phyloP scores from a whole-genome alignment of 1,139 yeast species.

The Diutina rugosa region DNA sequence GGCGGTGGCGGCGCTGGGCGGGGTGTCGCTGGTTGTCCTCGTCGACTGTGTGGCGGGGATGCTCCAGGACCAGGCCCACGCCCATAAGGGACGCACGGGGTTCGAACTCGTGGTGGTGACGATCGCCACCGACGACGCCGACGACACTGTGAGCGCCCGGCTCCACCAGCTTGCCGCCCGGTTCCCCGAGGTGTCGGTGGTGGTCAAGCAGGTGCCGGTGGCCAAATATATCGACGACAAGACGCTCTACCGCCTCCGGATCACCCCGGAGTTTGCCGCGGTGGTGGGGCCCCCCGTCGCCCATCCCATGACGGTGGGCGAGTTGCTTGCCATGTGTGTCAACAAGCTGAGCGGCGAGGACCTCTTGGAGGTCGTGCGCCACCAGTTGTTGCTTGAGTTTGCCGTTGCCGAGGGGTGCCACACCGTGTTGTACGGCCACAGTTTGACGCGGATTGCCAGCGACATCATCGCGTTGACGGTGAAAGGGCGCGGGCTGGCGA shows the following conservation, averaged over 20 bases:
- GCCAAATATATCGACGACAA: conserved; percentile 20
- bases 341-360: conserved; percentile 53
- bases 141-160: conserved; percentile 8
- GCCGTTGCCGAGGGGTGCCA: conserved; percentile 36
- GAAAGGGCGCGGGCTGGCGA: conserved; percentile 76
- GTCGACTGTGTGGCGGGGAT: conserved; percentile 54
- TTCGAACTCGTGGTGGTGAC: conserved; percentile 45
- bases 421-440: conserved; percentile 59
- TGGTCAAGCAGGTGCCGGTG: conserved; percentile 23
- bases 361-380: conserved; percentile 33
- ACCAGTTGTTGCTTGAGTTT: conserved; percentile 32
- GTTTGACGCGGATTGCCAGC: conserved; percentile 77
- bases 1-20: conserved; percentile 52
- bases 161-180: conserved; percentile 7
- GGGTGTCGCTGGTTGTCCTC: conserved; percentile 52
- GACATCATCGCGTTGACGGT: conserved; percentile 68
- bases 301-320: neutral
- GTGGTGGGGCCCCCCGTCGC: neutral
- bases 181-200: conserved; percentile 15
- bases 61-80: conserved; percentile 43
- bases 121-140: conserved; percentile 16
- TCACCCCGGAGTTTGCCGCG: conserved; percentile 10
- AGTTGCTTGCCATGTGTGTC: conserved; percentile 8
- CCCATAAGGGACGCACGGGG: conserved; percentile 58
- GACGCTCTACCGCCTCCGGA: conserved; percentile 14